Conservation (phyloP, 73 alveolate genomes). For the Symbiodinium pilosum region DNA sequence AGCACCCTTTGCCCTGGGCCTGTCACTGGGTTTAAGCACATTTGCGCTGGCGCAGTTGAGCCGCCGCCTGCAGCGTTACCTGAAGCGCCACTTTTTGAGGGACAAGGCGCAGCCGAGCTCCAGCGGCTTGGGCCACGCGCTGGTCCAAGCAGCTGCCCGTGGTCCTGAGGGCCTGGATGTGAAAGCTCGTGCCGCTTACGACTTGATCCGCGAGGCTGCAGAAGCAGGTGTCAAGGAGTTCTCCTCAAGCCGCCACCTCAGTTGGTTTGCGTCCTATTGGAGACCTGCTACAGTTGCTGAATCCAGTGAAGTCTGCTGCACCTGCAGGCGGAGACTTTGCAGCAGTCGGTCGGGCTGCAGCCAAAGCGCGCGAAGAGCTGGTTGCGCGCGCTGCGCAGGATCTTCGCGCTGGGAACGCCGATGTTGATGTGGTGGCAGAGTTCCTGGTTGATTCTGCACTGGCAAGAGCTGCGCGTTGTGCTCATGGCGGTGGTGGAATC, state of each 20-base stretch:
- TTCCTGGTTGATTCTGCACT: constrained; percentile 51
- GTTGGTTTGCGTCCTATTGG: background rate
- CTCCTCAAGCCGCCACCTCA: constrained; percentile 17
- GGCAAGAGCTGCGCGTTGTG: constrained; percentile 45
- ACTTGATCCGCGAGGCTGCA: constrained; percentile 18
- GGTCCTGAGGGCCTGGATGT: constrained; percentile 52
- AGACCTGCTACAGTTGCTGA: background rate
- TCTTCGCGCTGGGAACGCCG: background rate
- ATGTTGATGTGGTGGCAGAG: constrained; percentile 31
- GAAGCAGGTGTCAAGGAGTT: constrained; percentile 56
- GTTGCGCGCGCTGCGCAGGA: constrained; percentile 76
- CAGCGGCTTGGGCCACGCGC: constrained; percentile 29
- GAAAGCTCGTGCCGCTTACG: constrained; percentile 70
- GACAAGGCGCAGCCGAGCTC: background rate
- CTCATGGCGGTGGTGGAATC: constrained; percentile 34
- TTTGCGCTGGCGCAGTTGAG: background rate
- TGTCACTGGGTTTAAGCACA: background rate
- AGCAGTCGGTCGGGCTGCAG: constrained; percentile 90
- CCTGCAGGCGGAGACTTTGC: constrained; percentile 62
- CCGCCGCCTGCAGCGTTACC: background rate
- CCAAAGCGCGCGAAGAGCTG: constrained; percentile 13
- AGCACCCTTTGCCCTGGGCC: background rate
- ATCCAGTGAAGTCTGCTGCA: background rate
- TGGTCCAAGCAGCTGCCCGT: constrained; percentile 21
- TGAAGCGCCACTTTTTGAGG: background rate